Conservation (phyloP, 2,329 filamentous ascomycete genomes). For the Botryotinia convoluta region DNA sequence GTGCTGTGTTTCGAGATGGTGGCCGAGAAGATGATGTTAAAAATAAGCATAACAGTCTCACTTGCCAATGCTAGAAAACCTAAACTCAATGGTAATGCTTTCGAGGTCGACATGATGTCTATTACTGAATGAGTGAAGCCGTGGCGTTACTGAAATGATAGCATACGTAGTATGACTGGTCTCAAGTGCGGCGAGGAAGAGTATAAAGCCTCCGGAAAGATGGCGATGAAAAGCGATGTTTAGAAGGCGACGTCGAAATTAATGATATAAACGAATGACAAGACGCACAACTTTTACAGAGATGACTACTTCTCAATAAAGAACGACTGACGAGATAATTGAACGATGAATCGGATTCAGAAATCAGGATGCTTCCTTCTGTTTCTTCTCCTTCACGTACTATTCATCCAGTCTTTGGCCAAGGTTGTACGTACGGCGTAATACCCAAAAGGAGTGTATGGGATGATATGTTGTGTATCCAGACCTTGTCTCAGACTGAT, state of each 20-base stretch:
- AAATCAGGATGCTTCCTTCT: slow-evolving; percentile 1
- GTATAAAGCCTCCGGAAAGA: neutral
- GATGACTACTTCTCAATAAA: neutral
- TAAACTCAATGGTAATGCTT: slow-evolving; percentile 30
- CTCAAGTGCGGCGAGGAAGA: neutral
- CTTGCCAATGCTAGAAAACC: slow-evolving; percentile 35
- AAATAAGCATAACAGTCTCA: slow-evolving; percentile 32
- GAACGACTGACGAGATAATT: neutral
- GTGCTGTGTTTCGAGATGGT: slow-evolving; percentile 26
- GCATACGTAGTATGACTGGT: slow-evolving; percentile 10
- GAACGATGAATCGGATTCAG: slow-evolving; percentile 3
- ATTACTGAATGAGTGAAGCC: slow-evolving; percentile 2
- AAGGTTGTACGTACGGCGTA: slow-evolving; percentile 7
- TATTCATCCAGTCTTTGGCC: slow-evolving; percentile 8
- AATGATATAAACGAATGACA: slow-evolving; percentile 6
- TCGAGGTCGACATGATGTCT: slow-evolving; percentile 29
- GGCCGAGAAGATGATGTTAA: slow-evolving; percentile 36
- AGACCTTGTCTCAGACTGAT: slow-evolving; percentile 11
- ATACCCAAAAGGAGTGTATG: slow-evolving; percentile 10
- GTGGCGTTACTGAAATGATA: slow-evolving; percentile 4
- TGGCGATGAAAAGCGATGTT: neutral
- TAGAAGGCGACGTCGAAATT: neutral
- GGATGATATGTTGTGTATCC: slow-evolving; percentile 13
- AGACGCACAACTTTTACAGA: slow-evolving; percentile 4
- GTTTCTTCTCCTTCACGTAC: slow-evolving; percentile 9